Evolutionary conservation across 352 stramenopile species (phyloP).

Genomic region (Peronospora destructor): DNA sequence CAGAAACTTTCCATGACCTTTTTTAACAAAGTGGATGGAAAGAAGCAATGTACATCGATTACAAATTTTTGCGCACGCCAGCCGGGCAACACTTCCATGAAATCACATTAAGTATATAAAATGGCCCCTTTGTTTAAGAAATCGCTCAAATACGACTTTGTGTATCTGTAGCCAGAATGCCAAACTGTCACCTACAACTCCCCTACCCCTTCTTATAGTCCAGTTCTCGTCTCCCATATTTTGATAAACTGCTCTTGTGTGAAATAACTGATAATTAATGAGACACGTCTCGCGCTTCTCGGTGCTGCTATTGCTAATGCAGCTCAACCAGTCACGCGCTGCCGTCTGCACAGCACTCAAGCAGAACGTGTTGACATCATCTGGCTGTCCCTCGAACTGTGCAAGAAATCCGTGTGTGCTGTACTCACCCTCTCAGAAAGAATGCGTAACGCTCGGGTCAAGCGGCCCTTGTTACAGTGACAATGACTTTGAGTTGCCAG

Average conservation of each 20-base stretch:
- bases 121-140: no score
- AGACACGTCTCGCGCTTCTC: slow-evolving; percentile 6
- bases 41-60: no score
- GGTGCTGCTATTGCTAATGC: slow-evolving; percentile 16
- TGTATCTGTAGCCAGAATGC: no score
- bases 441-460: slow-evolving; percentile 27
- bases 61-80: no score
- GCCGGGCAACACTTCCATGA: no score
- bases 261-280: not conserved
- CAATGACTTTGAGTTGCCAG: slow-evolving; percentile 22
- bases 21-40: no score
- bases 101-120: no score
- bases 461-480: slow-evolving; percentile 34
- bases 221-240: not conserved
- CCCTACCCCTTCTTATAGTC: not conserved
- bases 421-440: slow-evolving; percentile 37
- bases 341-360: slow-evolving; percentile 36
- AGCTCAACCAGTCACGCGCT: slow-evolving; percentile 1
- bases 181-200: no score
- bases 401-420: slow-evolving; percentile 35
- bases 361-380: slow-evolving; percentile 46
- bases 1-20: no score
- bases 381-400: slow-evolving; percentile 36
- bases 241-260: not conserved
- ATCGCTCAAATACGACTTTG: no score